Base-by-base conservation (phyloP, 352 stramenopile genomes). In the Poterioochromonas sp. region DNA sequence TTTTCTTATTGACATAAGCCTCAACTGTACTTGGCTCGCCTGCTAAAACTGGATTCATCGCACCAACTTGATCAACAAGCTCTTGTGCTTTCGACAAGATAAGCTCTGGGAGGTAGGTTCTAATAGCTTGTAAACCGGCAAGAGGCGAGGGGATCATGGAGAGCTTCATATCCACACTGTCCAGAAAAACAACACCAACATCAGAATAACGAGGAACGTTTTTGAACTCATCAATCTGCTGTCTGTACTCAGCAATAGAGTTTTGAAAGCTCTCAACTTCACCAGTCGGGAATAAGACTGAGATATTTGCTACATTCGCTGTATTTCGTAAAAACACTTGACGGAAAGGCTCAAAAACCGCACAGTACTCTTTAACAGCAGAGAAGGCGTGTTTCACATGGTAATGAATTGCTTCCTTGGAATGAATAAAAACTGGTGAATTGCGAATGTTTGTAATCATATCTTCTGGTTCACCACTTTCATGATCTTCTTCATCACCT, bases 101-200 rank as follows among this genome's bases (percentile, higher is more conserved):
- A 32, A 97, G 87, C 58, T 92, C 87, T 0, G 93, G 93, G 15
- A 97, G 83, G 51, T 76, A 49, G 0, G 83, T 77, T 0, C 88
- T 81, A 34, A 96, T 92, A 12, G 87, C 88, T 0, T 89, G 79
- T 29, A 97, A 89, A 63, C 90, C 95, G 47, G 89, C 87, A 0
- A 93, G 81, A 0, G 93, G 93, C 62, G 89, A 95, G 0, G 93
- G 93, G 40, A 97, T 80, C 12, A 97, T 81, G 32, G 82, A 77
- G 5, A 83, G 84, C 78, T 96, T 96, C 76, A 97, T 93, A 0
- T 85, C 83, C 0, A 84, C 83, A 29, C 87, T 93, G 76, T 97
- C 91, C 8, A 97, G 89, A 3, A 88, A 88, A 37, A 97, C 93
- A 43, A 97, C 94, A n/a, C 91, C 92, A 12, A 97, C 87, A 1